These are phyloP conservation scores for Fragosphaeria purpurea DNA, from an alignment of 2,329 filamentous ascomycete genomes.

Conservation along the genomic window DNA sequence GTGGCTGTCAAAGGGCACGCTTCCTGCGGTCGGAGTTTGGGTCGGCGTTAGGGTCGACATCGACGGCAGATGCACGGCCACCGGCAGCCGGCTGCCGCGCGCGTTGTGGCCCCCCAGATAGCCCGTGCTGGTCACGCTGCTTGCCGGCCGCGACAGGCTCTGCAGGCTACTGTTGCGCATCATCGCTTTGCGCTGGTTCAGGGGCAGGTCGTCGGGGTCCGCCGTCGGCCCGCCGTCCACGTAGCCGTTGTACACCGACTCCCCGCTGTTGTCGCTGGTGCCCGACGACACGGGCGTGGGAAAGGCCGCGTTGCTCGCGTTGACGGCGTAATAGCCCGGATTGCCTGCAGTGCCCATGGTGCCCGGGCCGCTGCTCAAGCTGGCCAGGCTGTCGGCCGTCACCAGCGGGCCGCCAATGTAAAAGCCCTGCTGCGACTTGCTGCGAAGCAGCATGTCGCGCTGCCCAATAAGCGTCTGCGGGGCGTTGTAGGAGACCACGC, in stretches of 20 bases:
- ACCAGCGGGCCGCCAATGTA: conserved; percentile 17
- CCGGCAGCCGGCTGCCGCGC: background rate
- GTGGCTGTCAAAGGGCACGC: conserved; percentile 40
- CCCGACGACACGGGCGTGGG: conserved; percentile 22
- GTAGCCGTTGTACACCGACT: conserved; percentile 3
- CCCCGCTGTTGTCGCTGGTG: conserved; percentile 2
- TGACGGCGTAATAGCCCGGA: conserved; percentile 14
- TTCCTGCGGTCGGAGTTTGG: conserved; percentile 20
- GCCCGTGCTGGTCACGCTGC: background rate
- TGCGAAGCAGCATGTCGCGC: conserved; percentile 44
- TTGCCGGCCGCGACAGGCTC: conserved; percentile 14
- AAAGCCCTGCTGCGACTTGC: conserved; percentile 35
- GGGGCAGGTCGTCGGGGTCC: conserved; percentile 58
- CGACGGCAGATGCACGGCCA: background rate
- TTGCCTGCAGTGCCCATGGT: conserved; percentile 15
- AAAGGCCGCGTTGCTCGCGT: conserved; percentile 27
- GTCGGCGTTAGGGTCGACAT: background rate
- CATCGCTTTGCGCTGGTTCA: conserved; percentile 56
- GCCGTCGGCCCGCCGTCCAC: conserved; percentile 13
- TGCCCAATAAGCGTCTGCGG: conserved; percentile 47
- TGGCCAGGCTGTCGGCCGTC: conserved; percentile 7
- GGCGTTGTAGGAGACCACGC: conserved; percentile 39
- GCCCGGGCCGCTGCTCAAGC: background rate
- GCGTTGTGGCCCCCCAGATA: background rate
- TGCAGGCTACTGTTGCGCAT: conserved; percentile 44